Base-by-base conservation (phyloP, 805 yeast genomes). In the Kodamaea neixiangensis region DNA sequence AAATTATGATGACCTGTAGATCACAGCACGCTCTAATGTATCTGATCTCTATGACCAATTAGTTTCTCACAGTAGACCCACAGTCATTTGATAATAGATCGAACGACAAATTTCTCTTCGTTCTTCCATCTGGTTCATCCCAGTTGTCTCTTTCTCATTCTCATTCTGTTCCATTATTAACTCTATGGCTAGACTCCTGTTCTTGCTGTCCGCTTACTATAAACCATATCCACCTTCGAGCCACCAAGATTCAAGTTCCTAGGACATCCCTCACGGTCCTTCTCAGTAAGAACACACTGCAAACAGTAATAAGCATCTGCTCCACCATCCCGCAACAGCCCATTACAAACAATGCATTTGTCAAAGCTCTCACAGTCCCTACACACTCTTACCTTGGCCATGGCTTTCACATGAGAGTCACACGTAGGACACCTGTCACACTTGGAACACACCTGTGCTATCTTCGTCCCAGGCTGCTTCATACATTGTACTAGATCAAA, bases 251-350 rank as follows among this genome's bases (percentile, higher is more conserved):
- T 92, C 14, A 86, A 65, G 48, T 92, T 82, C 58, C 85, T 79
- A 1, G 97, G 97, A 71, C 98, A 92, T 0, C 98, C 98, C 65
- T 92, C 97, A 41, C 96, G 73, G 62, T 88, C 89, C 60, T 82
- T 83, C 62, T 91, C 97, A 38, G 80, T 62, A 45, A 80, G 63
- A 4, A 90, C 92, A 66, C 98, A 92, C 63, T 90, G 96, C 55
- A 80, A 76, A 62, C 98, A 92, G 65, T 89, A 93, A 60, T 75
- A 87, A 0, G 97, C 96, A 13, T 65, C 65, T 1, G 60, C 51
- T 2, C 73, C 74, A 29, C 53, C 54, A 39, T 68, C 72, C 77
- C 7, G 78, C 5, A 91, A 89, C 41, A 68, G 71, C 21, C 75
- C 73, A 17, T 89, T 87, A 69, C 98, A 92, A 17, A 91, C 72